phyloP scores from a whole-genome alignment of 2,329 filamentous ascomycete genomes.

The Penicillium occitanis region DNA sequence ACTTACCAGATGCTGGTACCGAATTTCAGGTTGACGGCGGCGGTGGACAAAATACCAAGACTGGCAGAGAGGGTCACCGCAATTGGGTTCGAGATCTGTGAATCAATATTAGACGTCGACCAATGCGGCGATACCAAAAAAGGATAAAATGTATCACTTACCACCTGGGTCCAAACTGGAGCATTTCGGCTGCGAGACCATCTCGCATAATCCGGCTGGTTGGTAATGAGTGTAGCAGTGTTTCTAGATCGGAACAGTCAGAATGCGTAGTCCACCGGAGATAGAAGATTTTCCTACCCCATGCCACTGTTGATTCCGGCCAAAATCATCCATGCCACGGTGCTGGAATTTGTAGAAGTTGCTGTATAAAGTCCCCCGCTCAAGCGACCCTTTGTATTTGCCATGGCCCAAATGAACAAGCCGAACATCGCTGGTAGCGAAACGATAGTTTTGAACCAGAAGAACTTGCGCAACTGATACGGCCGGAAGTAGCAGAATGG shows the following conservation, averaged over 20 bases:
- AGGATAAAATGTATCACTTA: not conserved
- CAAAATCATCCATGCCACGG: conserved; percentile 39
- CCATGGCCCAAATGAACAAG: conserved; percentile 44
- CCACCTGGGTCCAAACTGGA: conserved; percentile 44
- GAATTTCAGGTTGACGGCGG: conserved; percentile 47
- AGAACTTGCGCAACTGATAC: conserved; percentile 48
- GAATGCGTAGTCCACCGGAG: not conserved
- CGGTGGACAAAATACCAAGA: conserved; percentile 48
- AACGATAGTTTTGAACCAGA: conserved; percentile 47
- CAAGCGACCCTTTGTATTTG: conserved; percentile 38
- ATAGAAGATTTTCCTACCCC: conserved; percentile 23
- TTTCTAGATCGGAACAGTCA: conserved; percentile 21
- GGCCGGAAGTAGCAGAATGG: conserved; percentile 47
- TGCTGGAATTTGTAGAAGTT: conserved; percentile 19
- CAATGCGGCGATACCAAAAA: not conserved
- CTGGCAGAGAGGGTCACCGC: conserved; percentile 44
- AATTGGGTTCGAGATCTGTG: conserved; percentile 42
- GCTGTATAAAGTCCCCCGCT: conserved; percentile 28
- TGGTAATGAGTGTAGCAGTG: conserved; percentile 42
- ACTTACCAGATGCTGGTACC: conserved; percentile 32
- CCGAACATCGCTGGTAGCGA: conserved; percentile 41
- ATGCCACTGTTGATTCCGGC: conserved; percentile 43
- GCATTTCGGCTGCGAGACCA: conserved; percentile 34
- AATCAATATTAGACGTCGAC: not conserved
- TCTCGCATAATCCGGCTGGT: conserved; percentile 49